Percentiles rank a stretch among this genome's conserved stretches.
Conservation (phyloP, 495 filamentous ascomycete genomes). For the Penicillium silybi region DNA sequence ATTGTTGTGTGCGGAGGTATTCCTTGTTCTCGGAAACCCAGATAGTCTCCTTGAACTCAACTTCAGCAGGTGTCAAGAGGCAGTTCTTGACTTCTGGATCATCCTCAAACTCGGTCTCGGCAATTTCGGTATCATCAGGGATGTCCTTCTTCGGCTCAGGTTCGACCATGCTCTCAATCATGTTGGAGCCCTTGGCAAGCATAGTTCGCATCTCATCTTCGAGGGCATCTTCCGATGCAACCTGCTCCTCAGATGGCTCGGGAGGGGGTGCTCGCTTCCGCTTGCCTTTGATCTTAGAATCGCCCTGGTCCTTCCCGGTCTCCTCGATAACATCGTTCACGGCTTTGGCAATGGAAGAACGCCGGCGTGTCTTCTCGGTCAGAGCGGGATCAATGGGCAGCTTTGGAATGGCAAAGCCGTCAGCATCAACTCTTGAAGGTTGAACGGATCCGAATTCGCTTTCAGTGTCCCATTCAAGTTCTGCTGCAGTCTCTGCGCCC, state of each 20-base stretch:
- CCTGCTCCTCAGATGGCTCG: conserved; percentile 33
- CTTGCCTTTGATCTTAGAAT: conserved; percentile 28
- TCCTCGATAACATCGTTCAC: conserved; percentile 25
- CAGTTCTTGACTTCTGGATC: conserved; percentile 80
- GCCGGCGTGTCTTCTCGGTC: conserved; percentile 22
- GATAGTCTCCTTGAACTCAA: conserved; percentile 74
- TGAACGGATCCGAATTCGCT: conserved; percentile 20
- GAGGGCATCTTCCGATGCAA: conserved; percentile 42
- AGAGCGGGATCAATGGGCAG: conserved; percentile 45
- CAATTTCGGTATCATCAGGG: conserved; percentile 53
- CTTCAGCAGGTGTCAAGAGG: conserved; percentile 64
- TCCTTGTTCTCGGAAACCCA: conserved; percentile 94
- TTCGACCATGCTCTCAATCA: conserved; percentile 29
- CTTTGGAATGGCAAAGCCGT: conserved; percentile 46
- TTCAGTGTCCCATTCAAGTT: conserved; percentile 39
- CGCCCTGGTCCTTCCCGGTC: conserved; percentile 11
- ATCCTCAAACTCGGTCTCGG: conserved; percentile 68
- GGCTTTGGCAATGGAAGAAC: conserved; percentile 18
- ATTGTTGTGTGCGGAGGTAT: conserved; percentile 78
- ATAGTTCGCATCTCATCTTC: conserved; percentile 41
- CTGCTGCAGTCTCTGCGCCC: conserved; percentile 45
- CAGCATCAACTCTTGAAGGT: conserved; percentile 40
- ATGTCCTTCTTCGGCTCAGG: conserved; percentile 23
- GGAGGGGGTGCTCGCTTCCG: conserved; percentile 25
- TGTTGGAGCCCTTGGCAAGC: conserved; percentile 35